Evolutionary conservation across 441 rosid species (phyloP).

Genomic region (Corymbia citriodora): DNA sequence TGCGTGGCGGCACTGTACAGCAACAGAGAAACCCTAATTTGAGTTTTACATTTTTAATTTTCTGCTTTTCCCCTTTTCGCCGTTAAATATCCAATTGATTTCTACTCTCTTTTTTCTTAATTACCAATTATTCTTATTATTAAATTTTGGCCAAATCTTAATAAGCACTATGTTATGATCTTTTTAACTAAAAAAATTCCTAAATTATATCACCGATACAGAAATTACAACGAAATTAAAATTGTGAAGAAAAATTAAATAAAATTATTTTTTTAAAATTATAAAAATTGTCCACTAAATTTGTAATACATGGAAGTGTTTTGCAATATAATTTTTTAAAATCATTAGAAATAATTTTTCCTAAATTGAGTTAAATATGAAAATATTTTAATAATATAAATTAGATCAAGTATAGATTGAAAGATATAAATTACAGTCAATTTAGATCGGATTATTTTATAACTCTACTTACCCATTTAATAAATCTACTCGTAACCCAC

Average conservation of each 20-base stretch:
- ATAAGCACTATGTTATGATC: not conserved
- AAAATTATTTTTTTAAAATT: no score
- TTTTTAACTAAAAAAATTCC: no score
- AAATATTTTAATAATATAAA: no score
- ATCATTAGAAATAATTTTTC: not conserved
- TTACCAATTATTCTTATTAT: no score
- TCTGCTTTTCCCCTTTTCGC: not conserved
- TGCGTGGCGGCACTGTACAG: not conserved
- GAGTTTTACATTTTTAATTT: no score
- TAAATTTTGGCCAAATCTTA: not conserved
- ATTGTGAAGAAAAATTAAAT: no score
- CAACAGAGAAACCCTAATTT: no score
- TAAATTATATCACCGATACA: not conserved
- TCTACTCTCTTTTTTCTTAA: not conserved
- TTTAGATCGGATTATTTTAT: rapidly evolving
- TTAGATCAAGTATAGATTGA: rapidly evolving
- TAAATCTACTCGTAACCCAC: rapidly evolving
- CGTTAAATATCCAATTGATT: not conserved
- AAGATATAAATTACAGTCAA: no score
- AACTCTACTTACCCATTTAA: rapidly evolving
- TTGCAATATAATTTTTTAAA: not conserved
- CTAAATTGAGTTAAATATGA: no score
- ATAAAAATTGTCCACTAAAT: not conserved
- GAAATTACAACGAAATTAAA: not conserved
- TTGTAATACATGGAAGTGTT: rapidly evolving